Percentiles rank a stretch among this genome's conserved stretches.
phyloP scores from a whole-genome alignment of 495 filamentous ascomycete genomes.

The Lasiosphaeria miniovina region DNA sequence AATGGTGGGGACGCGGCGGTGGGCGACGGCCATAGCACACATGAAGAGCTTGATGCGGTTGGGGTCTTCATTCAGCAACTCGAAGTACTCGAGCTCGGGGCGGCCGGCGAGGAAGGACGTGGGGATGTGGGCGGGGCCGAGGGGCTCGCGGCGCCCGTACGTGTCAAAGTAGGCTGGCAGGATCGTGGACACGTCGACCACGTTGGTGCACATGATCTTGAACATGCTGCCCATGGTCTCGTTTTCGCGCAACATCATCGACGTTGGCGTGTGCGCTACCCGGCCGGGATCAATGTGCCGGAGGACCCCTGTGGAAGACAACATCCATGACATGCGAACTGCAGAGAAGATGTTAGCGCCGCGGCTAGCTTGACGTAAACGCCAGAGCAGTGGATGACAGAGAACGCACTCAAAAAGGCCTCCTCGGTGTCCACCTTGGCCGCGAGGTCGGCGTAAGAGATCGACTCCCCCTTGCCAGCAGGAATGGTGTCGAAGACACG shows the following conservation, averaged over 20 bases:
- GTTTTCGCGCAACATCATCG: conserved; percentile 19
- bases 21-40: conserved; percentile 27
- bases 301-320: conserved; percentile 30
- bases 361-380: background rate
- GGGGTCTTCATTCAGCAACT: conserved; percentile 25
- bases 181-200: conserved; percentile 21
- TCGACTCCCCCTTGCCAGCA: conserved; percentile 11
- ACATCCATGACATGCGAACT: conserved; percentile 33
- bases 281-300: conserved; percentile 10
- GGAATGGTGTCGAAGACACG: conserved; percentile 35
- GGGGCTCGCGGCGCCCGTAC: conserved; percentile 31
- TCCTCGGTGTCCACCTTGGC: conserved; percentile 24
- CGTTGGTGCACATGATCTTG: conserved; percentile 57
- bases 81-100: conserved; percentile 25
- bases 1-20: conserved; percentile 25
- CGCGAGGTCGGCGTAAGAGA: conserved; percentile 29
- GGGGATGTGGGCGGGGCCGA: conserved; percentile 26
- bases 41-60: conserved; percentile 21
- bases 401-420: conserved; percentile 24
- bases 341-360: conserved; percentile 1
- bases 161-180: conserved; percentile 34
- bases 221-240: conserved; percentile 30
- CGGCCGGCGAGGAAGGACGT: conserved; percentile 23
- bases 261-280: conserved; percentile 32
- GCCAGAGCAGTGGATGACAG: background rate